Percentiles rank a stretch among this genome's conserved stretches.
Conservation (phyloP, 257 asterid genomes). For the Paraleonurus japonicus region DNA sequence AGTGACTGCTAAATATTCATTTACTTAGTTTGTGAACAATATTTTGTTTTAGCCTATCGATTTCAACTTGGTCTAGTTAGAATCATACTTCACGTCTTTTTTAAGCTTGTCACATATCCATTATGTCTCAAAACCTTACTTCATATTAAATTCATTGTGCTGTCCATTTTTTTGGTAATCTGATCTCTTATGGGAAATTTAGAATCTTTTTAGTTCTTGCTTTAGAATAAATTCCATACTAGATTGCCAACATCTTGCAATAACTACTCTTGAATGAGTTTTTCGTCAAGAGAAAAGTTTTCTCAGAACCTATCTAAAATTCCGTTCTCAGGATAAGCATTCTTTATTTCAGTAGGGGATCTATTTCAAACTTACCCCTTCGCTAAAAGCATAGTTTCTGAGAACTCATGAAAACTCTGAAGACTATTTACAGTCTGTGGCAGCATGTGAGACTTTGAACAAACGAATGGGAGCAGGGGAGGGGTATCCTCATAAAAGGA, state of each 20-base stretch:
- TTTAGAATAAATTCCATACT: background rate
- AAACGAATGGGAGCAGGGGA: background rate
- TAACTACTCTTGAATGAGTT: slow-evolving; percentile 2
- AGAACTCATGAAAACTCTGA: background rate
- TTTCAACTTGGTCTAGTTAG: slow-evolving; percentile 11
- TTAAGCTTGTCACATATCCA: background rate
- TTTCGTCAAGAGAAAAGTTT: background rate
- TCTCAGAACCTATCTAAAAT: background rate
- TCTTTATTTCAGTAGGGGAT: background rate
- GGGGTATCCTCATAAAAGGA: background rate
- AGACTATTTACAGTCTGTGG: background rate
- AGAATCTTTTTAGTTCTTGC: background rate
- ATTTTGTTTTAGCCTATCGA: background rate
- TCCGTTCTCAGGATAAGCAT: background rate
- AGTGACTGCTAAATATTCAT: slow-evolving; percentile 30
- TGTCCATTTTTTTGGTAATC: background rate
- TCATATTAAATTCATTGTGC: background rate
- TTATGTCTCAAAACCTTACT: background rate
- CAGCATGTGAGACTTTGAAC: background rate
- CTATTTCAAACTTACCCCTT: background rate
- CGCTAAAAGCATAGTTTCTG: background rate
- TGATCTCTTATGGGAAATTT: background rate
- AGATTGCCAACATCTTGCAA: background rate
- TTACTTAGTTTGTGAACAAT: slow-evolving; percentile 13
- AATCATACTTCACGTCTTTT: slow-evolving; percentile 3